Percentiles rank a stretch among this genome's conserved stretches.
These are phyloP conservation scores for Russula ochroleuca DNA, from an alignment of 768 basidiomycete species.

Conservation along the genomic window DNA sequence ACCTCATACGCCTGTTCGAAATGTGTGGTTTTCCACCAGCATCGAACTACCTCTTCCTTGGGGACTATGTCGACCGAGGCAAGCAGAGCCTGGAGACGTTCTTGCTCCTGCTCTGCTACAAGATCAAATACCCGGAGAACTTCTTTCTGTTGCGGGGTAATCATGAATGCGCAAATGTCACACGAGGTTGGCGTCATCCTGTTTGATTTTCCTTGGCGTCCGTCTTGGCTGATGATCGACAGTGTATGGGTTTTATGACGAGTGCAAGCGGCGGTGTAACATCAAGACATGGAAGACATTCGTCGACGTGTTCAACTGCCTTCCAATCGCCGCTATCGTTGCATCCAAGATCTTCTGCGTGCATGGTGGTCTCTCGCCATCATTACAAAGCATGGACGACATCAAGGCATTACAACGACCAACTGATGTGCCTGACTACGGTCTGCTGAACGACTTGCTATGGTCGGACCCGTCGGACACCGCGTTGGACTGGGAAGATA, in stretches of 20 bases:
- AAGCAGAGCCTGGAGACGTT: constrained; percentile 99
- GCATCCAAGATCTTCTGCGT: constrained; percentile 99
- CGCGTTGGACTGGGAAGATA: constrained; percentile 98
- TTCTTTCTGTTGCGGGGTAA: constrained; percentile 97
- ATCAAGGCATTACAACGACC: constrained; percentile 97
- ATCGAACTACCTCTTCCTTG: constrained; percentile 97
- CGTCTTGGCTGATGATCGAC: constrained; percentile 22
- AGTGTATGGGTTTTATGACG: constrained; percentile 99
- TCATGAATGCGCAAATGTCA: constrained; percentile 99
- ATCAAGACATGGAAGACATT: constrained; percentile 99
- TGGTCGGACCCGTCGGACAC: constrained; percentile 99
- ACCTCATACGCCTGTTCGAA: constrained; percentile 96
- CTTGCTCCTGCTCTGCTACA: constrained; percentile 93
- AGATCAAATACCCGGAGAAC: constrained; percentile 99
- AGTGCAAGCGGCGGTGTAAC: constrained; percentile 98
- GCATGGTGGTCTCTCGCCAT: constrained; percentile 92
- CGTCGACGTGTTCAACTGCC: constrained; percentile 98
- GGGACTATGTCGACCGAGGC: constrained; percentile 98
- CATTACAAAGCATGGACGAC: constrained; percentile 94
- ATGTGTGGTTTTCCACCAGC: constrained; percentile 99
- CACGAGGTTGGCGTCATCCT: constrained; percentile 65
- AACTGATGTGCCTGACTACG: constrained; percentile 98
- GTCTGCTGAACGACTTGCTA: constrained; percentile 91
- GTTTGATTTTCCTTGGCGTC: constrained; percentile 8
- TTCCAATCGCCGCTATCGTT: constrained; percentile 97